Evolutionary conservation across 140 eudicot genomes (phyloP), one percentile per base, ranked within the genome.

Genomic region (Bidens hawaiensis): DNA sequence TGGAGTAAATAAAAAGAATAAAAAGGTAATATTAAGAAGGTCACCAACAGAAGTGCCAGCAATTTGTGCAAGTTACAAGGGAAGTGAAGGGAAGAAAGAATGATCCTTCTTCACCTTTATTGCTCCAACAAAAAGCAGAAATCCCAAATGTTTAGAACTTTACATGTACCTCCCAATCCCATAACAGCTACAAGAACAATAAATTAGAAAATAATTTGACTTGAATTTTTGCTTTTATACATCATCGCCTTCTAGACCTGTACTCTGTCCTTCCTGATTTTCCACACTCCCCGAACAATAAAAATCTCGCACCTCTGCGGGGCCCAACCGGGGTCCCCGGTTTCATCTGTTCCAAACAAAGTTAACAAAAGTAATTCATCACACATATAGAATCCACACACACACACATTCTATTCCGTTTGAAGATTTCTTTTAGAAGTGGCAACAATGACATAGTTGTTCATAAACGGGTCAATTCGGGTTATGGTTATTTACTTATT

Each of bases 201-300:
- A 67, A 30, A 47, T 60, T 49, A 42, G 13, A 13, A 52, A 60
- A 69, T 31, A 67, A 28, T 21, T 48, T 25, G 49, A 46, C 62
- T 47, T 64, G 27, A 60, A 67, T 46, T 49, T 49, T 55, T 25
- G 38, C 47, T 56, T 24, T 65, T 45, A 64, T 33, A 42, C 14
- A 24, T 78, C 85, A 84, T 78, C 85, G 82, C 69, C 85, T 79
- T 69, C 79, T 62, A 57, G 73, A 69, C 40, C 80, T 77, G 59
- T 43, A 78, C 12, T 75, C 86, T 41, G 77, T 60, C 62, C 72
- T 81, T 62, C 73, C 75, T 26, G 94, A 48, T 73, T 83, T 93
- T 41, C 81, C 88, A 38, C 96, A 80, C 76, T 85, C 96, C 45
- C 85, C 86, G 24, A 93, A 74, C 72, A 77, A 85, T 34, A 68